Base-by-base conservation (phyloP, 2,329 filamentous ascomycete species). In the Penicillium sp. region DNA sequence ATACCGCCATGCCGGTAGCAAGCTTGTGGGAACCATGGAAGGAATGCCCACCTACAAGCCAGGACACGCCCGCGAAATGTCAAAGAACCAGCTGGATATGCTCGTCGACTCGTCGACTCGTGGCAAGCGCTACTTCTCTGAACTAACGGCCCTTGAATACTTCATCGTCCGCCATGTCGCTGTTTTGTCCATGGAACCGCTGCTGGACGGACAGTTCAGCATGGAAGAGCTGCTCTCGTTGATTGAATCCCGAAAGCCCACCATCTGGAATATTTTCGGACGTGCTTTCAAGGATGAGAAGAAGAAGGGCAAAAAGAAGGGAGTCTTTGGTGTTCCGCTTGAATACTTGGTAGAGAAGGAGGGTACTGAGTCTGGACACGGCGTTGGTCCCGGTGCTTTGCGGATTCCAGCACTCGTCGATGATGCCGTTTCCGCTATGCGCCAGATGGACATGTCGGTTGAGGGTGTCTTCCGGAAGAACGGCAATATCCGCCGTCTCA, bases 391-490 rank as follows among this genome's bases (percentile, higher is more conserved):
- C 11, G 94, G 93, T 17, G 90, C 92, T 14, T 83, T 99, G 58
- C 90, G 92, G 55, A 91, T 99, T 43, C 95, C 95, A 2, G 90
- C 92, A n/a, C 83, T 99, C 54, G 85, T 99, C n/a, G 94, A 98
- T 71, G 94, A 97, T 73, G 88, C 94, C 51, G 89, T 99, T 39
- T 90, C 91, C 4, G 92, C 93, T 12, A 96, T 99, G 91, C 88
- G 93, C 69, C 95, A 94, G 77, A 98, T 99, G 92, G 95, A 99
- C 75, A 92, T 99, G 81, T 98, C 94, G 1, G 92, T 99, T 1
- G 95, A 99, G 76, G 95, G 95, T 69, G 93, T 99, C 22, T 99
- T 99, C 86, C 88, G 95, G 68, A 99, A 99, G 84, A 99, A 98
- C 71, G 95, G 95, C 69, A 99, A 98, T 76, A 97, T 99, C 79